A percentile compares a stretch with the other conserved stretches of the same genome.
These are phyloP conservation scores for Miscanthus lutarioriparius DNA, from an alignment of 176 grass and related monocot genomes.

Conservation along the genomic window DNA sequence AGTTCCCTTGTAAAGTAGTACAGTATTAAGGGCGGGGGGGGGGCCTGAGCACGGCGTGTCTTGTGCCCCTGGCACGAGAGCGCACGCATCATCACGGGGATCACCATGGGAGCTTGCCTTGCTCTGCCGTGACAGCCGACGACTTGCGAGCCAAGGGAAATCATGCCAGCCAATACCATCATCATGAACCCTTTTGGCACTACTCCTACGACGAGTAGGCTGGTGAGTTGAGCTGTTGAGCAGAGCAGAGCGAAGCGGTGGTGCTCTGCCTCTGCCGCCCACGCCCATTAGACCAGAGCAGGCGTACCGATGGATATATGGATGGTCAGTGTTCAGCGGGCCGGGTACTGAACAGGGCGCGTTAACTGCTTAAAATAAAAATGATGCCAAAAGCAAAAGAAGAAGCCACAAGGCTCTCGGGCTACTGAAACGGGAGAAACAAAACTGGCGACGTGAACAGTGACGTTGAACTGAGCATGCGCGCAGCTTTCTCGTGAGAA, in stretches of 20 bases:
- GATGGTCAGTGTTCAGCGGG: too few species aligned
- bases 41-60: too few species aligned
- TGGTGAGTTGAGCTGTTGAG: neutral
- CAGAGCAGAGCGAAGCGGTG: neutral
- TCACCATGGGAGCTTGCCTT: conserved; percentile 19
- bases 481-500: neutral
- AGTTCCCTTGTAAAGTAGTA: neutral
- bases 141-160: conserved; percentile 34
- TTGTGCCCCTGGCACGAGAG: neutral
- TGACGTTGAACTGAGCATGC: neutral
- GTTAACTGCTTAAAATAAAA: too few species aligned
- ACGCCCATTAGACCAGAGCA: too few species aligned
- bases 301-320: too few species aligned
- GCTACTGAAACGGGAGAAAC: too few species aligned
- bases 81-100: conserved; percentile 29
- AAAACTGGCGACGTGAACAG: neutral
- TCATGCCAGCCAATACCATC: neutral
- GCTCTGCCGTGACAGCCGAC: conserved; percentile 21
- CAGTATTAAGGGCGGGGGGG: too few species aligned
- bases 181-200: conserved; percentile 5
- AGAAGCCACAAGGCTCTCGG: too few species aligned
- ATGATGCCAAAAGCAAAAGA: too few species aligned
- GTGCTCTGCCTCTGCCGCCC: neutral
- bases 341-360: too few species aligned
- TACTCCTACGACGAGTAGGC: neutral